Conservation (phyloP, 75 land plant species). For the Picea sitchensis region DNA sequence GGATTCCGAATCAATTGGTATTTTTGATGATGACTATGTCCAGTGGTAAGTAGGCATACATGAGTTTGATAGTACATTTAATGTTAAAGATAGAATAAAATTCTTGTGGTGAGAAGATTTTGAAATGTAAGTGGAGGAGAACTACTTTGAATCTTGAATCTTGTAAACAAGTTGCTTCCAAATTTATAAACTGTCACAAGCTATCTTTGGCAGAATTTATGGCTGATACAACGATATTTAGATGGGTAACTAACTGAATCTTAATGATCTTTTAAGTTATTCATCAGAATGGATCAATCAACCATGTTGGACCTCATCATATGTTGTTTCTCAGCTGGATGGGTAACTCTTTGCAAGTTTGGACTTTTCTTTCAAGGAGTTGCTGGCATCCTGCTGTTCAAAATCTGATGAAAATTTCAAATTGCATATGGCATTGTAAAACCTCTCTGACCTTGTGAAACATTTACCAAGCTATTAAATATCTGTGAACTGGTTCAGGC, state of each 20-base stretch:
- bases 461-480: no score
- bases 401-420: background rate
- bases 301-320: background rate
- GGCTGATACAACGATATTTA: background rate
- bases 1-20: background rate
- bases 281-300: background rate
- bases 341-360: background rate
- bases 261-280: background rate
- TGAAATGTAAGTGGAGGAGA: background rate
- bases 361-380: background rate
- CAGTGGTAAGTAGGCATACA: background rate
- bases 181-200: background rate
- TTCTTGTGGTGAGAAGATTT: slow-evolving; percentile 1
- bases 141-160: background rate
- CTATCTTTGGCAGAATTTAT: background rate
- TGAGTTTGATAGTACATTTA: background rate
- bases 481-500: no score
- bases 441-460: no score
- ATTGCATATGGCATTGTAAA: no score
- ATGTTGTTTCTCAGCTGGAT: background rate
- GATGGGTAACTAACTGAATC: background rate
- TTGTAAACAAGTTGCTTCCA: background rate
- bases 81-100: no score
- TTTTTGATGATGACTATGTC: background rate
- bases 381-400: background rate